These are phyloP conservation scores for Logfia minima DNA, from an alignment of 129 eudicot genomes.

Conservation along the genomic window DNA sequence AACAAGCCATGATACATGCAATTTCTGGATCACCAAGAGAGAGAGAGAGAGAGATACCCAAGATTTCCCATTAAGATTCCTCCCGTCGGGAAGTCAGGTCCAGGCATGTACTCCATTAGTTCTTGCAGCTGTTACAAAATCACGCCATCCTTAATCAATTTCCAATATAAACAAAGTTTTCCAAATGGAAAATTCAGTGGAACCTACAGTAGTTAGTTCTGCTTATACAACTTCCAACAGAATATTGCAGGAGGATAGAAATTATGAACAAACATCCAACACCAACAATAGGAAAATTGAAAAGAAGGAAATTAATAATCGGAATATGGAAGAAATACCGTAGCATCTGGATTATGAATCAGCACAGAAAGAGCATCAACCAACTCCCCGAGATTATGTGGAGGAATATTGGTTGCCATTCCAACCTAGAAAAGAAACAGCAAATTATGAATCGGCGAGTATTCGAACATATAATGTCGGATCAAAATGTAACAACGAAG, in stretches of 20 bases:
- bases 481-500: not conserved
- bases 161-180: not conserved
- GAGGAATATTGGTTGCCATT: constrained; percentile 98
- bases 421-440: constrained; percentile 54
- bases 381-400: constrained; percentile 96
- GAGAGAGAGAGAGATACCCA: constrained; percentile 46
- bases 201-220: not conserved
- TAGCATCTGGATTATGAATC: constrained; percentile 90
- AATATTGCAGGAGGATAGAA: constrained; percentile 7
- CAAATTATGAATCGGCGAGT: not conserved
- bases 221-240: constrained; percentile 2
- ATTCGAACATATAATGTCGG: not conserved
- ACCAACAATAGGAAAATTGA: constrained; percentile 5
- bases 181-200: not conserved
- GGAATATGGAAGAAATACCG: constrained; percentile 48
- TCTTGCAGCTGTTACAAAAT: constrained; percentile 71
- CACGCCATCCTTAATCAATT: not conserved
- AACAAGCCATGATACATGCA: constrained; percentile 2
- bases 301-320: constrained; percentile 1
- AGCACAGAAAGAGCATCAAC: constrained; percentile 84
- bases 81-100: constrained; percentile 99
- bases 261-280: not conserved
- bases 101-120: constrained; percentile 95
- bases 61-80: constrained; percentile 87
- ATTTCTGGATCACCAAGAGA: not conserved